phyloP scores from a whole-genome alignment of 1,284 basidiomycete genomes.

The Wolfiporia cocos region DNA sequence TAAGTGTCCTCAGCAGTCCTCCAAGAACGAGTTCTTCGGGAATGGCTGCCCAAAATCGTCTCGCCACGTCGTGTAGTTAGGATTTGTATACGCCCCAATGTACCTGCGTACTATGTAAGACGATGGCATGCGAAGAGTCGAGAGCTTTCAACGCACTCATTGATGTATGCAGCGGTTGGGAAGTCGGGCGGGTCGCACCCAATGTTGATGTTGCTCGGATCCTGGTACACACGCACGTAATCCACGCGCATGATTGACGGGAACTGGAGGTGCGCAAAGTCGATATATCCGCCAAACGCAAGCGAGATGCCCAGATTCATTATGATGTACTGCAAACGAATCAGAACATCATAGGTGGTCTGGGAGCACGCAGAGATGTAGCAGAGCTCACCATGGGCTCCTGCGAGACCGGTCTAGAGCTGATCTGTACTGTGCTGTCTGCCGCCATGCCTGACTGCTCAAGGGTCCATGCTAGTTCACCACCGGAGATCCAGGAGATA shows the following conservation, averaged over 20 bases:
- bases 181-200: slow-evolving; percentile 79
- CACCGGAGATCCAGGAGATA: slow-evolving; percentile 74
- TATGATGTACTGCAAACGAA: slow-evolving; percentile 56
- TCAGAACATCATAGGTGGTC: slow-evolving; percentile 1
- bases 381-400: slow-evolving; percentile 80
- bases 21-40: slow-evolving; percentile 55
- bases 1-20: no score
- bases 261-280: slow-evolving; percentile 60
- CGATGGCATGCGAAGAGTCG: background rate
- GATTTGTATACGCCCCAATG: slow-evolving; percentile 35
- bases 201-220: slow-evolving; percentile 58
- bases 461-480: slow-evolving; percentile 70
- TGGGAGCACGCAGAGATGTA: slow-evolving; percentile 1
- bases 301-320: slow-evolving; percentile 78
- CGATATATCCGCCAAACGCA: slow-evolving; percentile 71
- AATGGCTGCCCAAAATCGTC: slow-evolving; percentile 56
- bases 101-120: slow-evolving; percentile 17
- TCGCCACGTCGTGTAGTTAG: slow-evolving; percentile 33
- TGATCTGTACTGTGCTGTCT: slow-evolving; percentile 61
- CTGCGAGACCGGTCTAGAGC: slow-evolving; percentile 70
- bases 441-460: slow-evolving; percentile 67
- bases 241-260: slow-evolving; percentile 73
- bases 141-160: slow-evolving; percentile 42
- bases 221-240: slow-evolving; percentile 81
- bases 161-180: slow-evolving; percentile 73